Conservation (phyloP, 129 eudicot genomes). For the Cynara cardunculus region DNA sequence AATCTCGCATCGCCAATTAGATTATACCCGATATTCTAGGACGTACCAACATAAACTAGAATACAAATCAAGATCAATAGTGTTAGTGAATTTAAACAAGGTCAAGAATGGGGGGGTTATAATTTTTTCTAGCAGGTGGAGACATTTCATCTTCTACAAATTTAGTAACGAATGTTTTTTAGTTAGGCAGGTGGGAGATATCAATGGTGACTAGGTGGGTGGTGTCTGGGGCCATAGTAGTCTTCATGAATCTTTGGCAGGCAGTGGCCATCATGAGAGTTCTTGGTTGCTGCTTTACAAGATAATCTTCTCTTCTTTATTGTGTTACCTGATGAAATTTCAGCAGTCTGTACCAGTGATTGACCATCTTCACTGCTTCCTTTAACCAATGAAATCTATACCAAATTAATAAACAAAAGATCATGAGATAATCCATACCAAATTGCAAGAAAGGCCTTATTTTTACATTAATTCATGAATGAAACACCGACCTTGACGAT, state of each 20-base stretch:
- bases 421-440: neutral
- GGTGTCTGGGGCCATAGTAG: conserved; percentile 50
- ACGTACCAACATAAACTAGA: neutral
- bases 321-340: conserved; percentile 32
- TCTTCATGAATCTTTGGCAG: conserved; percentile 77
- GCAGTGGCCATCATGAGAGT: too few relatives aligned
- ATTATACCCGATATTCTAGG: neutral
- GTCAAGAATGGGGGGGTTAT: too few relatives aligned
- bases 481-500: neutral
- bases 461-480: conserved; percentile 15
- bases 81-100: too few relatives aligned
- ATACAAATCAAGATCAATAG: too few relatives aligned
- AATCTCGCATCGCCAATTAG: too few relatives aligned
- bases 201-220: too few relatives aligned
- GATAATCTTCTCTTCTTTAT: conserved; percentile 22
- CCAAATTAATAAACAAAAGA: neutral
- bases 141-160: too few relatives aligned
- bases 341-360: conserved; percentile 18
- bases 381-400: neutral
- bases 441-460: neutral
- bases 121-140: too few relatives aligned
- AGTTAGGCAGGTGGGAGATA: too few relatives aligned
- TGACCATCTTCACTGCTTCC: neutral
- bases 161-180: too few relatives aligned
- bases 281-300: conserved; percentile 25